These are phyloP conservation scores for Brassica incana DNA, from an alignment of 345 rosid genomes.

Conservation along the genomic window DNA sequence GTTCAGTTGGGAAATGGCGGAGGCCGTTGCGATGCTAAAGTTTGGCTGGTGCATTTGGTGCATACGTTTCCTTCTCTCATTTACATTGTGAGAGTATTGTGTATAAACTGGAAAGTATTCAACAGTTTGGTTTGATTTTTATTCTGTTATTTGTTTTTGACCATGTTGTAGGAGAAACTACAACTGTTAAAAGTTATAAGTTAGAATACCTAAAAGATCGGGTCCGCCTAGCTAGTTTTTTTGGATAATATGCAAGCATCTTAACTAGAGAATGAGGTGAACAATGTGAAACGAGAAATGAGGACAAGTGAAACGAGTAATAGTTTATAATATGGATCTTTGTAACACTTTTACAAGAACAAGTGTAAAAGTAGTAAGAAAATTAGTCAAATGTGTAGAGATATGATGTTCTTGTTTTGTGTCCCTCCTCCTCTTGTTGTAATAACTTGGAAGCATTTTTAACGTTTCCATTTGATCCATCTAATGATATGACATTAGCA, in stretches of 20 bases:
- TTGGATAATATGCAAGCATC: neutral
- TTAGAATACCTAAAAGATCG: neutral
- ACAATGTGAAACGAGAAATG: neutral
- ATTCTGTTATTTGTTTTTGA: neutral
- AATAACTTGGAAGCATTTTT: neutral
- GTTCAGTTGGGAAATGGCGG: neutral
- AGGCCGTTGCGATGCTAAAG: neutral
- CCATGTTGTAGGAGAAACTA: neutral
- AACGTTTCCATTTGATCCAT: neutral
- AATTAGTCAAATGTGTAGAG: neutral
- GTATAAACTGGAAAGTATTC: constrained; percentile 5
- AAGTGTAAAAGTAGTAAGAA: neutral
- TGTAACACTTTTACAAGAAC: neutral
- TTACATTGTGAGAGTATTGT: constrained; percentile 7
- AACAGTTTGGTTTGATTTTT: constrained; percentile 3
- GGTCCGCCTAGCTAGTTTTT: neutral
- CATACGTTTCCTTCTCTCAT: neutral
- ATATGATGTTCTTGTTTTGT: neutral
- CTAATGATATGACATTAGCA: neutral
- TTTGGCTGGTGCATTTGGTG: constrained; percentile 1
- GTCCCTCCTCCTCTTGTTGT: neutral
- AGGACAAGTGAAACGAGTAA: neutral
- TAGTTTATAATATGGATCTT: neutral
- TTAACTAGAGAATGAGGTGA: neutral
- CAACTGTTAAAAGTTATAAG: neutral